These are phyloP conservation scores for Westerdykella sp. DNA, from an alignment of 2,329 filamentous ascomycete genomes.

Conservation along the genomic window DNA sequence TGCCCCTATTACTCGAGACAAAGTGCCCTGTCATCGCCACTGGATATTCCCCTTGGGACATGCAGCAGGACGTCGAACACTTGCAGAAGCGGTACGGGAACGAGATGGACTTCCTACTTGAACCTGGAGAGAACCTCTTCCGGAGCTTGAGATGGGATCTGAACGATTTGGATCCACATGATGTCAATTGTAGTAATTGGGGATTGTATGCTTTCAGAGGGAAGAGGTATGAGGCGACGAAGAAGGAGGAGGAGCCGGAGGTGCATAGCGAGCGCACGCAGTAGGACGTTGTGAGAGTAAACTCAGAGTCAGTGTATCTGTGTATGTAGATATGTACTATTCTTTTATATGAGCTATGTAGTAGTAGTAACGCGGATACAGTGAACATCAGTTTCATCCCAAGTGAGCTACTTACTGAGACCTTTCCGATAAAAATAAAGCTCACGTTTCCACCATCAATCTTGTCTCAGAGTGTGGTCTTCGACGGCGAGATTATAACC, in stretches of 20 bases:
- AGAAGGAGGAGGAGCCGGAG: slow-evolving; percentile 41
- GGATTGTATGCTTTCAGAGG: slow-evolving; percentile 95
- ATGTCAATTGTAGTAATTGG: slow-evolving; percentile 94
- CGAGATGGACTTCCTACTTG: slow-evolving; percentile 85
- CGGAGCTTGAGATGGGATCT: slow-evolving; percentile 93
- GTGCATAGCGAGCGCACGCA: slow-evolving; percentile 31
- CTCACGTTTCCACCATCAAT: too few relatives aligned
- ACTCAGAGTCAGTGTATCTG: too few relatives aligned
- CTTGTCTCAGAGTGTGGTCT: too few relatives aligned
- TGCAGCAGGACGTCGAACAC: slow-evolving; percentile 88
- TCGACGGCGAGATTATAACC: too few relatives aligned
- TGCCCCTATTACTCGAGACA: slow-evolving; percentile 86
- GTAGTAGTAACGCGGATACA: too few relatives aligned
- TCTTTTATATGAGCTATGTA: too few relatives aligned
- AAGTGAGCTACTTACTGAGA: too few relatives aligned
- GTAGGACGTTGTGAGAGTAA: slow-evolving; percentile 9
- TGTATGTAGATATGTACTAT: too few relatives aligned
- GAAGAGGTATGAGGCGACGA: slow-evolving; percentile 77
- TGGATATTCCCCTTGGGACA: slow-evolving; percentile 91
- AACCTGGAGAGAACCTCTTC: slow-evolving; percentile 92
- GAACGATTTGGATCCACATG: slow-evolving; percentile 90
- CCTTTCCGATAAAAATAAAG: too few relatives aligned
- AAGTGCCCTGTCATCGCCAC: slow-evolving; percentile 93
- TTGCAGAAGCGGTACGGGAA: slow-evolving; percentile 77
- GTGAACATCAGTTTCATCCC: too few relatives aligned